Percentiles rank a stretch among this genome's conserved stretches.
phyloP scores from a whole-genome alignment of 495 filamentous ascomycete species.

The Ascodesmis nigricans region DNA sequence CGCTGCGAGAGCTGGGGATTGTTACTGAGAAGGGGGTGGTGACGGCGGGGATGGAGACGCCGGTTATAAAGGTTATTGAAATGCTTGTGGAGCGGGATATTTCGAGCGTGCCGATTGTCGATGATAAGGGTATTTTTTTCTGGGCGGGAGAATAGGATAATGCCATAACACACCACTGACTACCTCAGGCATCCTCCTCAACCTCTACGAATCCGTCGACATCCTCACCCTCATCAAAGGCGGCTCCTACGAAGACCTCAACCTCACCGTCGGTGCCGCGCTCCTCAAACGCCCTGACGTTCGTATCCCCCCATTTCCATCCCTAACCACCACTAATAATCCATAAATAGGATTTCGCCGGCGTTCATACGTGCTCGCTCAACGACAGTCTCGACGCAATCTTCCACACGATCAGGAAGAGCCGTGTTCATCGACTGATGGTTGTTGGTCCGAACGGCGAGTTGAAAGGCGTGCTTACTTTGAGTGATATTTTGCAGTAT shows the following conservation, averaged over 20 bases:
- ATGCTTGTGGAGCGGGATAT: conserved; percentile 81
- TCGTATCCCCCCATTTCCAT: not conserved
- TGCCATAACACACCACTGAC: not conserved
- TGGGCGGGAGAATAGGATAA: not conserved
- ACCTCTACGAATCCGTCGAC: conserved; percentile 95
- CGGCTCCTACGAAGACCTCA: conserved; percentile 74
- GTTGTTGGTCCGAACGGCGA: conserved; percentile 74
- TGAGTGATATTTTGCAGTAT: conserved; percentile 94
- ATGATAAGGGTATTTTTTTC: conserved; percentile 38
- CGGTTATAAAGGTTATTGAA: conserved; percentile 91
- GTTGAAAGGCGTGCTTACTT: conserved; percentile 70
- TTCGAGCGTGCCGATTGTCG: conserved; percentile 82
- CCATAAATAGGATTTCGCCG: conserved; percentile 52
- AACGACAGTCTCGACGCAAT: conserved; percentile 85
- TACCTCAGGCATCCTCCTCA: conserved; percentile 46
- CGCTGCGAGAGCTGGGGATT: conserved; percentile 60
- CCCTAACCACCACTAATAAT: conserved; percentile 1
- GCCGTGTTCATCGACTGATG: conserved; percentile 75
- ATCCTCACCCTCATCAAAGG: conserved; percentile 91
- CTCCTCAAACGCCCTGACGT: conserved; percentile 66
- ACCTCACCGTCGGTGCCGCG: conserved; percentile 71
- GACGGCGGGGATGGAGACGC: conserved; percentile 74
- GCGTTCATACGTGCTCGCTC: conserved; percentile 86
- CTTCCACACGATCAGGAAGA: conserved; percentile 90
- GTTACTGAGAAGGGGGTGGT: conserved; percentile 64